Conservation (phyloP, 148 eudicot genomes). For the Euryodendron excelsum region DNA sequence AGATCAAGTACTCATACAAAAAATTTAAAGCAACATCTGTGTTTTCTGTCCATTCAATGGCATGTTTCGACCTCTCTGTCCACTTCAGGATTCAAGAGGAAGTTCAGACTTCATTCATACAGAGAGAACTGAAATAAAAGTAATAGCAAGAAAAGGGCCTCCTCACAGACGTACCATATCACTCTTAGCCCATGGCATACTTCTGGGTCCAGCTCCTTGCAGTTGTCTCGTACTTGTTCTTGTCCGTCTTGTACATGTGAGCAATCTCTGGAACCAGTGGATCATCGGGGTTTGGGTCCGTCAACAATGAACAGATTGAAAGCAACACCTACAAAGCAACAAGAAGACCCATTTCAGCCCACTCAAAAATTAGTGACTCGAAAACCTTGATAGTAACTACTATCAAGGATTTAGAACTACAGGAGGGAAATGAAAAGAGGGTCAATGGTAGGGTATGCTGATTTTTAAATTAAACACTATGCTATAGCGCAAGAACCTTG, state of each 20-base stretch:
- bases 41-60: neutral
- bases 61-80: neutral
- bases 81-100: conserved; percentile 6
- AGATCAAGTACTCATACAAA: neutral
- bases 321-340: conserved; percentile 60
- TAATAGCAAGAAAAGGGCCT: conserved; percentile 5
- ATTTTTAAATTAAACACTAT: neutral
- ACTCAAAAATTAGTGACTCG: neutral
- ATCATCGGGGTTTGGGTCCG: conserved; percentile 90
- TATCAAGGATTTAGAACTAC: too few species aligned
- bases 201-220: conserved; percentile 98
- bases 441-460: neutral
- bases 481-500: conserved; percentile 31
- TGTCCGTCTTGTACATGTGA: conserved; percentile 91
- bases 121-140: neutral
- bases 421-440: too few species aligned
- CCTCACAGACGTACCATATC: conserved; percentile 15
- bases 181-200: conserved; percentile 75
- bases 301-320: conserved; percentile 82
- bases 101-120: conserved; percentile 12
- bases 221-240: conserved; percentile 77
- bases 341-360: neutral
- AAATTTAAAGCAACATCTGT: neutral
- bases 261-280: conserved; percentile 93
- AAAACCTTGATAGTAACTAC: neutral